A percentile compares a stretch with the other conserved stretches of the same genome.
Conservation (phyloP, 2,329 filamentous ascomycete genomes). For the Chrysoporthe cubensis region DNA sequence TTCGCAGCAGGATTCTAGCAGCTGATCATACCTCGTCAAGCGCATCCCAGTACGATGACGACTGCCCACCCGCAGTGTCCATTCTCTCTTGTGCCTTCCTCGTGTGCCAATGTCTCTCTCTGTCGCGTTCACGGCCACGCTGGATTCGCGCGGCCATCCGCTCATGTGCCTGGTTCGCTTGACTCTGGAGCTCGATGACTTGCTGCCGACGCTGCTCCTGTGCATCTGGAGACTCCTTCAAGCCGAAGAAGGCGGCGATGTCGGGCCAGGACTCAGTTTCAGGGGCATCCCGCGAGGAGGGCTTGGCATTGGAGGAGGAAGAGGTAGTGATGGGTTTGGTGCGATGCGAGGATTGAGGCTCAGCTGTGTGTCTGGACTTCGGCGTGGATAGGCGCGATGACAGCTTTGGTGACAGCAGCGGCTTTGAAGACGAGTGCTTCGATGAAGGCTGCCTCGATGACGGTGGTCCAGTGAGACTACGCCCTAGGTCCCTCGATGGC, state of each 20-base stretch:
- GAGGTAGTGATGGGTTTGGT: background rate
- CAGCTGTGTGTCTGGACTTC: background rate
- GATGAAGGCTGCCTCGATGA: no score
- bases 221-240: background rate
- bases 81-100: conserved; percentile 8
- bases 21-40: background rate
- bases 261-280: background rate
- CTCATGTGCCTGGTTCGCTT: background rate
- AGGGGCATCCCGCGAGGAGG: background rate
- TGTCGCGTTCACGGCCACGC: conserved; percentile 14
- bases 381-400: background rate
- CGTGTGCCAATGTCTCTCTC: conserved; percentile 14
- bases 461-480: conserved; percentile 6
- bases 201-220: background rate
- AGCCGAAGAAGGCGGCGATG: background rate
- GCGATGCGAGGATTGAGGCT: background rate
- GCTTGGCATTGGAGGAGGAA: background rate
- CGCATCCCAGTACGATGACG: background rate
- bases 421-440: background rate
- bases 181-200: background rate
- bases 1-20: background rate
- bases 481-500: background rate
- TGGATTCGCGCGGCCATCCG: conserved; percentile 10
- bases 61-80: background rate
- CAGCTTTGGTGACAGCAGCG: background rate